Evolutionary conservation across 495 filamentous ascomycete species (phyloP).

Genomic region (Penicillium coprophilum): DNA sequence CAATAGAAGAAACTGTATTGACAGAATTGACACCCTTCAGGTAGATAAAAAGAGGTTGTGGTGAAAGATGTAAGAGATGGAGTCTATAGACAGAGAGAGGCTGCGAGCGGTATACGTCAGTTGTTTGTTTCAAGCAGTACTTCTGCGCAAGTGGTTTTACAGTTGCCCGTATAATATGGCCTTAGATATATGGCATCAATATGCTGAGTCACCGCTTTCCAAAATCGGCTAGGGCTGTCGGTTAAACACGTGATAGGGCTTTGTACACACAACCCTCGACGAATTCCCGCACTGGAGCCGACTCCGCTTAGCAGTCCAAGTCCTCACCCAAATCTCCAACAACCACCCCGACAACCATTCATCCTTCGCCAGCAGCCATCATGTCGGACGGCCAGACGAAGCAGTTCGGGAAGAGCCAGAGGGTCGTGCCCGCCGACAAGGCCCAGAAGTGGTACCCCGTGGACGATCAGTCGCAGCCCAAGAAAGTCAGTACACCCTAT

Average conservation of each 20-base stretch:
- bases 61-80: slow-evolving; percentile 8
- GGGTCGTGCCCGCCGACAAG: slow-evolving; percentile 83
- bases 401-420: slow-evolving; percentile 96
- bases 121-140: slow-evolving; percentile 31
- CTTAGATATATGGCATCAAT: slow-evolving; percentile 13
- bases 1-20: background rate
- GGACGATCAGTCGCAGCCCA: slow-evolving; percentile 85
- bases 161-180: slow-evolving; percentile 17
- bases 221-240: slow-evolving; percentile 8
- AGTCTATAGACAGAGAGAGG: slow-evolving; percentile 21
- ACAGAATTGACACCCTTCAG: slow-evolving; percentile 13
- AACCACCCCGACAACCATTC: slow-evolving; percentile 53
- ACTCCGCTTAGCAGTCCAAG: slow-evolving; percentile 29
- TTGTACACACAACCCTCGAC: slow-evolving; percentile 14
- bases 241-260: slow-evolving; percentile 28
- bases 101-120: slow-evolving; percentile 42
- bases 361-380: slow-evolving; percentile 47
- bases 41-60: slow-evolving; percentile 7
- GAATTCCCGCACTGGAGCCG: slow-evolving; percentile 21
- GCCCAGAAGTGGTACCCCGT: slow-evolving; percentile 99
- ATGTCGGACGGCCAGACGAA: slow-evolving; percentile 81
- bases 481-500: slow-evolving; percentile 71
- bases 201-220: slow-evolving; percentile 2
- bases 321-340: slow-evolving; percentile 45
- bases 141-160: slow-evolving; percentile 29